phyloP scores from a whole-genome alignment of 208 protist genomes.

The Sergeia podlipaevii region DNA sequence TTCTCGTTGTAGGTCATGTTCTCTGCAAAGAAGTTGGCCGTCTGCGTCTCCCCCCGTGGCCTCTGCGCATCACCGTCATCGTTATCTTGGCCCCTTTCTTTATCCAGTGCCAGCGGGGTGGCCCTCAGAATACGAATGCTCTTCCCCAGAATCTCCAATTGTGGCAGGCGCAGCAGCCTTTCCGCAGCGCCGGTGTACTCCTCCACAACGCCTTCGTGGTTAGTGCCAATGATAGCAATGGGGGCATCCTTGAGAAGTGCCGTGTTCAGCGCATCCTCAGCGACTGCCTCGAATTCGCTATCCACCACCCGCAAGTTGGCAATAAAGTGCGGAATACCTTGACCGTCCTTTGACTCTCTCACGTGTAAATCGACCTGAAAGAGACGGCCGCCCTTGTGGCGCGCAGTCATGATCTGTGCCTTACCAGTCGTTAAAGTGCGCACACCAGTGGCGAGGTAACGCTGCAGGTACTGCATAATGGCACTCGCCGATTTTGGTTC shows the following conservation, averaged over 20 bases:
- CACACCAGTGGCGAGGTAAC: no score
- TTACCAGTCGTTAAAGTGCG: no score
- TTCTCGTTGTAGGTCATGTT: slow-evolving; percentile 5
- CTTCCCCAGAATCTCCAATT: slow-evolving; percentile 7
- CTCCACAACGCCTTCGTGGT: slow-evolving; percentile 7
- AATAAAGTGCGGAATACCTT: slow-evolving; percentile 7
- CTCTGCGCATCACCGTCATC: background rate
- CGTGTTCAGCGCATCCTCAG: slow-evolving; percentile 6
- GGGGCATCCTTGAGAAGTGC: no score
- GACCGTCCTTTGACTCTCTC: slow-evolving; percentile 11
- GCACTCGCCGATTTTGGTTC: no score
- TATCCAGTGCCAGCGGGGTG: background rate
- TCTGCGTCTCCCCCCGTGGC: background rate
- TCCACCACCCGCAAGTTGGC: slow-evolving; percentile 13
- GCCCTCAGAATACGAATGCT: slow-evolving; percentile 12
- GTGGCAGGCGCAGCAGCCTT: slow-evolving; percentile 2
- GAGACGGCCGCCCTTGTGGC: slow-evolving; percentile 16
- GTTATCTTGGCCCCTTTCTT: slow-evolving; percentile 7
- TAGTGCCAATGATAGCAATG: slow-evolving; percentile 7
- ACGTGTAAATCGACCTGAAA: slow-evolving; percentile 15
- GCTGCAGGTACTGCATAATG: no score
- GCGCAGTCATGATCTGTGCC: background rate
- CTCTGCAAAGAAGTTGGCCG: slow-evolving; percentile 11
- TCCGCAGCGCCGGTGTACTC: slow-evolving; percentile 15
- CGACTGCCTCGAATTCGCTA: slow-evolving; percentile 1